A percentile compares a stretch with the other conserved stretches of the same genome.
Conservation (phyloP, 805 yeast genomes). For the Metschnikowia lunata region DNA sequence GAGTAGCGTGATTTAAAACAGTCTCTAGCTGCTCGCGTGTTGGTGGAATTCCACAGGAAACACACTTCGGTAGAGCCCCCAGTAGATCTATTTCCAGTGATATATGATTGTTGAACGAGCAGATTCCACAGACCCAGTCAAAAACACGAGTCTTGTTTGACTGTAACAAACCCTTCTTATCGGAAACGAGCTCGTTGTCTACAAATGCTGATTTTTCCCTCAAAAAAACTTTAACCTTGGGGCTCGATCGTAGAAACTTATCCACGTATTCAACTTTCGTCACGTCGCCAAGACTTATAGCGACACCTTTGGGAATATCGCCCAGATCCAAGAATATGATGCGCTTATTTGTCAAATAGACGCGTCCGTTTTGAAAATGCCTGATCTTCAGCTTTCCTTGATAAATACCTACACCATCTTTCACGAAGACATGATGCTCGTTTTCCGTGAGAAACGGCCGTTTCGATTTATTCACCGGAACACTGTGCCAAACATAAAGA, state of each 20-base stretch:
- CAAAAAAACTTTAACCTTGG: conserved; percentile 54
- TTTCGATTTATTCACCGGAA: conserved; percentile 34
- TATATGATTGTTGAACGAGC: conserved; percentile 60
- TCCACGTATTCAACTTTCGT: conserved; percentile 35
- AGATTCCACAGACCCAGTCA: conserved; percentile 86
- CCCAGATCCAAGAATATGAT: conserved; percentile 66
- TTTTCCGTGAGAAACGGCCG: conserved; percentile 33
- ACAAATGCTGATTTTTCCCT: neutral
- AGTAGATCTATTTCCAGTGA: conserved; percentile 16
- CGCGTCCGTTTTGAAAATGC: conserved; percentile 67
- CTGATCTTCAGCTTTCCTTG: conserved; percentile 66
- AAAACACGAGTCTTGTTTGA: conserved; percentile 4
- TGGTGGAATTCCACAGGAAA: conserved; percentile 36
- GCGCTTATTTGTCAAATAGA: conserved; percentile 71
- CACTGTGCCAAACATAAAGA: conserved; percentile 31
- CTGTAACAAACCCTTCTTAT: neutral
- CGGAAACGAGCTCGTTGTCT: neutral
- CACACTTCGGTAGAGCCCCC: conserved; percentile 30
- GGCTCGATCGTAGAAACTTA: conserved; percentile 71
- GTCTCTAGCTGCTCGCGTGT: conserved; percentile 9
- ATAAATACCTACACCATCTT: conserved; percentile 57
- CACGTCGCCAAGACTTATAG: conserved; percentile 43
- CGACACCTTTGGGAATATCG: conserved; percentile 42
- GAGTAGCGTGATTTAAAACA: neutral
- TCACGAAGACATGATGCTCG: conserved; percentile 32